Percentiles rank a stretch among this genome's conserved stretches.
Conservation (phyloP, 352 stramenopile genomes). For the Peronospora destructor region DNA sequence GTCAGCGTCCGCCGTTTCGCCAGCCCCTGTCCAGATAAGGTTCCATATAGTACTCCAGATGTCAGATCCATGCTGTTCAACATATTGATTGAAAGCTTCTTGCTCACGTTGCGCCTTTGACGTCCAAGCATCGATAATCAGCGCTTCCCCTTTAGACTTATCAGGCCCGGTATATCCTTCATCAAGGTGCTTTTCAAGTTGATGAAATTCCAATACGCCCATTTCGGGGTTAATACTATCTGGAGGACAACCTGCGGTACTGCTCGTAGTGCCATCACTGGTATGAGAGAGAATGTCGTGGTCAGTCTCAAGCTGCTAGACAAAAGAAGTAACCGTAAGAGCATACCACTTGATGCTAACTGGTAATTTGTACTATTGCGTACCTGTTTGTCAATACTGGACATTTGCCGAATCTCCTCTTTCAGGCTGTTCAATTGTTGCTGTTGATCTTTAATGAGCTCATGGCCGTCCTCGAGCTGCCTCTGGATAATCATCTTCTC, state of each 20-base stretch:
- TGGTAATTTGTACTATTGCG: background rate
- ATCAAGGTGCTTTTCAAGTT: constrained; percentile 16
- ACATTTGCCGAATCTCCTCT: constrained; percentile 49
- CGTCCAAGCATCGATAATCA: constrained; percentile 39
- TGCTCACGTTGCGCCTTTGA: constrained; percentile 33
- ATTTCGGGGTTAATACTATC: constrained; percentile 23
- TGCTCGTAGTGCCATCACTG: constrained; percentile 26
- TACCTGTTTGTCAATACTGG: constrained; percentile 30
- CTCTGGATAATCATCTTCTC: constrained; percentile 62
- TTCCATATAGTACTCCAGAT: constrained; percentile 48
- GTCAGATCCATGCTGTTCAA: constrained; percentile 29
- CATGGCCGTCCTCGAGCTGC: constrained; percentile 67
- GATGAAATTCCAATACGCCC: constrained; percentile 14
- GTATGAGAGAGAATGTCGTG: constrained; percentile 32
- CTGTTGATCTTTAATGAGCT: constrained; percentile 72
- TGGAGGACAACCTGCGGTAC: constrained; percentile 7
- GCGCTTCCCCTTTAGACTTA: constrained; percentile 19
- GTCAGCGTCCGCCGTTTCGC: constrained; percentile 35
- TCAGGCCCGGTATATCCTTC: constrained; percentile 8
- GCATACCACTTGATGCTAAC: constrained; percentile 5
- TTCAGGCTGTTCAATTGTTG: constrained; percentile 75
- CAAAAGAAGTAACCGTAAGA: constrained; percentile 22
- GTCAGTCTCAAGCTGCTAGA: constrained; percentile 30
- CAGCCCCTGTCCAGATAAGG: constrained; percentile 42
- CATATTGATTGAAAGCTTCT: constrained; percentile 26